phyloP scores from a whole-genome alignment of 352 stramenopile genomes.

The Saprolegnia diclina region DNA sequence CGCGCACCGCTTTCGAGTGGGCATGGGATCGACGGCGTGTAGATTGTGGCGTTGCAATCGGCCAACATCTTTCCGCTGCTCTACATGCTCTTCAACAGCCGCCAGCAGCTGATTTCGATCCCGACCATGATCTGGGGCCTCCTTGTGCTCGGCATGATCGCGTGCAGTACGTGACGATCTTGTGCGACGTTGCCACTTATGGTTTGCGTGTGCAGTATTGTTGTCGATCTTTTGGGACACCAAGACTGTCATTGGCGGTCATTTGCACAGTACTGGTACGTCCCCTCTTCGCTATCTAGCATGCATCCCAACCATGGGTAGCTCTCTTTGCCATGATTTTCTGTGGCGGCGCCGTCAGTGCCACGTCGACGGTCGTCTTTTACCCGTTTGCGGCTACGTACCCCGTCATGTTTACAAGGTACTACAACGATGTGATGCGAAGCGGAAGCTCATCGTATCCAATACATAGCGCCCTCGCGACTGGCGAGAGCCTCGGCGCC shows the following conservation, averaged over 20 bases:
- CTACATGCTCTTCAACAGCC: constrained; percentile 55
- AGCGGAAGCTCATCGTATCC: not conserved
- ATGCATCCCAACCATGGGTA: constrained; percentile 6
- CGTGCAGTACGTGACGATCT: constrained; percentile 22
- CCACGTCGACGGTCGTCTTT: constrained; percentile 64
- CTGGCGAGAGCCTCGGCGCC: constrained; percentile 56
- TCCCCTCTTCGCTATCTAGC: not conserved
- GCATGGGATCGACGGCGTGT: not conserved
- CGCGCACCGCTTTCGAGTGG: not conserved
- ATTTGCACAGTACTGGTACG: constrained; percentile 39
- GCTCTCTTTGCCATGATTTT: constrained; percentile 60
- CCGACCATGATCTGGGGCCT: constrained; percentile 52
- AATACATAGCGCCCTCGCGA: constrained; percentile 37
- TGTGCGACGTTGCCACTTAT: not conserved
- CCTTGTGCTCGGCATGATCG: constrained; percentile 40
- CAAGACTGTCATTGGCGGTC: constrained; percentile 43
- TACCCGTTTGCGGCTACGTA: constrained; percentile 68
- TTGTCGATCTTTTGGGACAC: constrained; percentile 52
- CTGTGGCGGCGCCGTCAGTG: constrained; percentile 58
- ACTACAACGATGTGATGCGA: not conserved
- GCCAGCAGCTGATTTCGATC: constrained; percentile 41
- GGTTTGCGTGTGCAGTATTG: constrained; percentile 31
- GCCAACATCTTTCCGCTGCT: constrained; percentile 65
- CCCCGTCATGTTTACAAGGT: constrained; percentile 53
- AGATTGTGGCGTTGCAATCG: constrained; percentile 65